A percentile compares a stretch with the other conserved stretches of the same genome.
These are phyloP conservation scores for Rhizophora mangle DNA, from an alignment of 345 rosid genomes.

Conservation along the genomic window DNA sequence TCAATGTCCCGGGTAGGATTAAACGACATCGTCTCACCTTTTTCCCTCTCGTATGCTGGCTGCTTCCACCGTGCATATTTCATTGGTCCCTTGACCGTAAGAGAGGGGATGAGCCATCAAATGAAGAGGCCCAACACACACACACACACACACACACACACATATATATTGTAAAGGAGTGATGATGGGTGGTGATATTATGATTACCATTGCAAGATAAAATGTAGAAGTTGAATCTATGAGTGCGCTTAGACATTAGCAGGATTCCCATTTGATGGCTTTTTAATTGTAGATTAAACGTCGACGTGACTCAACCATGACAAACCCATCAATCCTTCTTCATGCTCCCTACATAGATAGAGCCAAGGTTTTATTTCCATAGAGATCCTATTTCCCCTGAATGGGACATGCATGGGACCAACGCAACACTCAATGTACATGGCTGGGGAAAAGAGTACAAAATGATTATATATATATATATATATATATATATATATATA, in stretches of 20 bases:
- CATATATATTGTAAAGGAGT: no score
- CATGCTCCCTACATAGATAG: background rate
- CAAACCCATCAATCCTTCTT: constrained; percentile 20
- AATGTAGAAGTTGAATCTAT: background rate
- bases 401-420: no score
- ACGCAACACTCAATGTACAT: no score
- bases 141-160: no score
- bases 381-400: background rate
- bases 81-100: constrained; percentile 3
- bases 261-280: background rate
- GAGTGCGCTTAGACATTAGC: background rate
- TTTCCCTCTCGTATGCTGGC: background rate
- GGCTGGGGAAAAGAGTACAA: no score
- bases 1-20: no score
- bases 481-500: no score
- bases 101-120: constrained; percentile 4
- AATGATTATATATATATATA: no score
- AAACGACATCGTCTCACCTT: no score
- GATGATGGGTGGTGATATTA: no score
- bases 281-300: constrained; percentile 33
- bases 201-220: no score
- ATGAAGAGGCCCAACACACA: background rate
- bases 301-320: constrained; percentile 57
- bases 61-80: background rate
- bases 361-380: constrained; percentile 19